phyloP scores from a whole-genome alignment of 257 asterid genomes.

The Jacaranda mimosifolia region DNA sequence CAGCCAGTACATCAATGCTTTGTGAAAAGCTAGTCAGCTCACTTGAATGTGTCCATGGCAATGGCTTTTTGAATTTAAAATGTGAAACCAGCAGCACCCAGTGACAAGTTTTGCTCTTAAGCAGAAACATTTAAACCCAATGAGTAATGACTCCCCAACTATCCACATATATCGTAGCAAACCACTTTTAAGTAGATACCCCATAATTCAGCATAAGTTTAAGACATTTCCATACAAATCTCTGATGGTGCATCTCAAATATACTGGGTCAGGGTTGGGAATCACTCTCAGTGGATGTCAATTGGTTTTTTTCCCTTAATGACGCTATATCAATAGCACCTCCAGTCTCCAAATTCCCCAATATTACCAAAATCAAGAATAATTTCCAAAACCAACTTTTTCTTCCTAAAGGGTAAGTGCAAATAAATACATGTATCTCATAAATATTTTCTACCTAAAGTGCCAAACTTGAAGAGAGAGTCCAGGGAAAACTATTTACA shows the following conservation, averaged over 20 bases:
- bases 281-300: not conserved
- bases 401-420: not conserved
- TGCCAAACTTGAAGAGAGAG: constrained; percentile 26
- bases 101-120: not conserved
- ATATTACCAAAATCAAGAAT: constrained; percentile 9
- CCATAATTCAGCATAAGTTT: not conserved
- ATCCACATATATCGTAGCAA: not conserved
- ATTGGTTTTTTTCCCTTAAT: not conserved
- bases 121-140: not conserved
- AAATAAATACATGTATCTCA: constrained; percentile 7
- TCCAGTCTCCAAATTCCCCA: not conserved
- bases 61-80: not conserved
- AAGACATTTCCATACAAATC: not conserved
- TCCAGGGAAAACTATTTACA: not conserved
- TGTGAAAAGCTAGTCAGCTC: not conserved
- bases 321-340: not conserved
- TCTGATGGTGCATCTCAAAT: not conserved
- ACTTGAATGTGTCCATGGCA: not conserved
- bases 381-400: not conserved
- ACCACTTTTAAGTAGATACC: not conserved
- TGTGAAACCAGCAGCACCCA: not conserved
- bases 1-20: not conserved
- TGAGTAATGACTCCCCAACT: not conserved
- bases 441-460: not conserved
- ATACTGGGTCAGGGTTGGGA: not conserved